These are phyloP conservation scores for Rhodotorula glutinis DNA, from an alignment of 1,284 basidiomycete species.

Conservation along the genomic window DNA sequence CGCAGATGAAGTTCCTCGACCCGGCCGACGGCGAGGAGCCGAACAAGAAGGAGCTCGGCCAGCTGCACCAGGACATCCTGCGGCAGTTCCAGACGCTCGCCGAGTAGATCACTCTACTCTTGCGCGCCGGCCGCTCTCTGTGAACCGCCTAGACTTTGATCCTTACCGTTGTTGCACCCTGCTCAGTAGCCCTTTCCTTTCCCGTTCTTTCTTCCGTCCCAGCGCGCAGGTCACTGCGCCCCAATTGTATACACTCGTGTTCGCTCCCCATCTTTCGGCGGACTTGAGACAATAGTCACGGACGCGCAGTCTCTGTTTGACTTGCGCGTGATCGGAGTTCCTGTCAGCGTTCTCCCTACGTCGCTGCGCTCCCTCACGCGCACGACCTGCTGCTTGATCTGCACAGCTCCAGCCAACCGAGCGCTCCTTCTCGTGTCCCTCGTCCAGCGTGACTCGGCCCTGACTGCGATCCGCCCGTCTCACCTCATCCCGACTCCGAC, in stretches of 20 bases:
- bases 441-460: no score
- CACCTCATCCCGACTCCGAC: neutral
- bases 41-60: conserved; percentile 58
- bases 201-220: neutral
- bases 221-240: neutral
- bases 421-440: no score
- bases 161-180: neutral
- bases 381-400: no score
- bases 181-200: neutral
- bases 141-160: no score
- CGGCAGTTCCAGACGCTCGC: conserved; percentile 30
- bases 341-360: no score
- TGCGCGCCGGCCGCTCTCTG: no score
- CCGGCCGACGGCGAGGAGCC: conserved; percentile 35
- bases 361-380: no score
- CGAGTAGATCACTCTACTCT: conserved; percentile 4
- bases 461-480: neutral
- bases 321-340: neutral
- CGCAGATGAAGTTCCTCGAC: conserved; percentile 41
- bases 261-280: neutral
- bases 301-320: no score
- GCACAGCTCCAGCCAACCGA: no score
- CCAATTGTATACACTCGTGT: neutral
- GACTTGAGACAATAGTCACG: no score
- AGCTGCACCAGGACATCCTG: conserved; percentile 58